Evolutionary conservation across 768 basidiomycete species (phyloP).

Genomic region (Favolaschia claudopus): DNA sequence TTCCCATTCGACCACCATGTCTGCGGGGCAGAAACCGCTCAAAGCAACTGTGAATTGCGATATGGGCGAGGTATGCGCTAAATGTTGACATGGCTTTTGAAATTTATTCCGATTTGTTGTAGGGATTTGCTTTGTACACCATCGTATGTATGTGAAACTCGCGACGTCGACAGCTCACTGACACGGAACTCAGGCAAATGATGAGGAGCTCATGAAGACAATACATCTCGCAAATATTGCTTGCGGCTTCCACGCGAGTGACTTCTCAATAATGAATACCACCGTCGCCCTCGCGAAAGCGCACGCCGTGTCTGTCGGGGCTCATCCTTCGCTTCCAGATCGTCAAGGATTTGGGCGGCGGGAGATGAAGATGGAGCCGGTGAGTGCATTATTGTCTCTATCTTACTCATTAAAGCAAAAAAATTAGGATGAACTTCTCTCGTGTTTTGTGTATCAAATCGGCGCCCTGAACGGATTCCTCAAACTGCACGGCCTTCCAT

Average conservation of each 20-base stretch:
- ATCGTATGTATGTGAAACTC: slow-evolving; percentile 45
- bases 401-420: neutral
- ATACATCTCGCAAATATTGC: slow-evolving; percentile 71
- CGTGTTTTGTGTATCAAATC: slow-evolving; percentile 71
- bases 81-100: neutral
- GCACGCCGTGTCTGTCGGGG: slow-evolving; percentile 65
- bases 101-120: neutral
- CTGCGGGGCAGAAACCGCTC: no score
- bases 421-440: slow-evolving; percentile 58
- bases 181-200: slow-evolving; percentile 49
- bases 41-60: slow-evolving; percentile 61
- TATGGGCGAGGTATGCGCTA: slow-evolving; percentile 57
- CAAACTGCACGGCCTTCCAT: slow-evolving; percentile 53
- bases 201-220: slow-evolving; percentile 59
- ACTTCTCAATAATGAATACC: slow-evolving; percentile 71
- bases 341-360: slow-evolving; percentile 70
- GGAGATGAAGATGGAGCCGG: slow-evolving; percentile 69
- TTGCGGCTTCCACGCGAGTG: slow-evolving; percentile 75
- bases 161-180: neutral
- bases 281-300: slow-evolving; percentile 65
- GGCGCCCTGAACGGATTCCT: slow-evolving; percentile 71
- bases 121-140: slow-evolving; percentile 61
- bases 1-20: no score
- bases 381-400: slow-evolving; percentile 25
- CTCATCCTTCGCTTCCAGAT: slow-evolving; percentile 73